These are phyloP conservation scores for Gymnopilus dilepis DNA, from an alignment of 768 basidiomycete genomes.

Conservation along the genomic window DNA sequence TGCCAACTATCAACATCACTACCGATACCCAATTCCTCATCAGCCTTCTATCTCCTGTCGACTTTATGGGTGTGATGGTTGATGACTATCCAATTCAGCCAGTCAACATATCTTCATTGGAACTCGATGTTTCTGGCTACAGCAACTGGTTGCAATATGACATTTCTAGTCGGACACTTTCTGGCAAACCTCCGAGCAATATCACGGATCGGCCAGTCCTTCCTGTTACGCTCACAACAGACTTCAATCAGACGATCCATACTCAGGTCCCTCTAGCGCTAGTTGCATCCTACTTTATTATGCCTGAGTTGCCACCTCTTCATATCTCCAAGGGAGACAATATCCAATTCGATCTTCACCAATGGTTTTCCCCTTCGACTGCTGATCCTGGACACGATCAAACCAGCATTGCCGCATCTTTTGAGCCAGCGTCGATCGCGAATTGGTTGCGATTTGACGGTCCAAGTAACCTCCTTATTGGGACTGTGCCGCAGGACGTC, in stretches of 20 bases:
- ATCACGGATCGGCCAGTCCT: constrained; percentile 44
- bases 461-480: constrained; percentile 50
- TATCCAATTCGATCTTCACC: constrained; percentile 58
- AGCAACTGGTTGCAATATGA: constrained; percentile 69
- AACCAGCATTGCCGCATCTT: constrained; percentile 59
- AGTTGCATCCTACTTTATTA: constrained; percentile 75
- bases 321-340: constrained; percentile 53
- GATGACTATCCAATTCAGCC: constrained; percentile 65
- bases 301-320: constrained; percentile 59
- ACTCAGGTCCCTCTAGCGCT: constrained; percentile 70
- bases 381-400: constrained; percentile 36
- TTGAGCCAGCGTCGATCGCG: constrained; percentile 53
- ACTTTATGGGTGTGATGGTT: constrained; percentile 67
- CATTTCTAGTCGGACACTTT: constrained; percentile 54
- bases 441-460: constrained; percentile 62
- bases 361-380: constrained; percentile 60
- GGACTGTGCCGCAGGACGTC: constrained; percentile 52
- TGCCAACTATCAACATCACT: constrained; percentile 78
- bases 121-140: constrained; percentile 63
- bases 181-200: constrained; percentile 62
- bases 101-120: constrained; percentile 58
- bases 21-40: constrained; percentile 57
- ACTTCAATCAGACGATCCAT: constrained; percentile 69
- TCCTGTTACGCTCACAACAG: constrained; percentile 65
- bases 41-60: constrained; percentile 54